Base-by-base conservation (phyloP, 257 asterid species). In the Penstemon newberryi region DNA sequence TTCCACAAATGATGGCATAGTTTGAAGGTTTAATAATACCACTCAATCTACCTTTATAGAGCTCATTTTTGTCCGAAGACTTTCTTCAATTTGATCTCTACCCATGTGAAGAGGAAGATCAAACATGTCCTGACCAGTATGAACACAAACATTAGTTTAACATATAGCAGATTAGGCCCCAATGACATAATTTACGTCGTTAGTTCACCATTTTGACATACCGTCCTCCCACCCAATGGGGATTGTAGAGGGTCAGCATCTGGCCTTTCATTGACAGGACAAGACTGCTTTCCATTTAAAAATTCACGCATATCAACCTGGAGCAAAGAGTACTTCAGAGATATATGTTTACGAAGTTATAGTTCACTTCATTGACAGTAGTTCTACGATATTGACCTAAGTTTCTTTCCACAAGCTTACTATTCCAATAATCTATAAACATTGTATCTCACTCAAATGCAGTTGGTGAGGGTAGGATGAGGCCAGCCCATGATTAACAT, bases 281-380 rank as follows among this genome's bases (percentile, higher is more conserved):
- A 69, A 72, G 96, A 78, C 56, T 78, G 94, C 77, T 87, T 93
- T 41, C 95, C 90, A 66, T 91, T 94, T 77, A 91, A 78, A 77
- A 89, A 91, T 66, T 87, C 96, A 42, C 96, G 95, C 99, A 94
- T 94, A 65, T 94, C 97, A 52, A 70, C 92, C 99, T 94, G 85
- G 56, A 69, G 45, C 59, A 25, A 73, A 46, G 51, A 65, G 55
- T 18, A 49, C 37, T 25, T 64, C 59, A 78, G 79, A 63, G 40
- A 63, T 7, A 44, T 37, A 25, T 25, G 33, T 25, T 25, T 2
- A 1, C 2, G 33, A 25, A 25, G 33, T 25, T 25, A 25, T 25
- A 25, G 33, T 25, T 25, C 33, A 25, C 33, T 25, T 25, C 2
- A 1, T 25, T 25, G 33, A 25, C 33, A 25, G 33, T 25, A 25